Conservation (phyloP, 768 basidiomycete species). For the Leccinum truebloodii region DNA sequence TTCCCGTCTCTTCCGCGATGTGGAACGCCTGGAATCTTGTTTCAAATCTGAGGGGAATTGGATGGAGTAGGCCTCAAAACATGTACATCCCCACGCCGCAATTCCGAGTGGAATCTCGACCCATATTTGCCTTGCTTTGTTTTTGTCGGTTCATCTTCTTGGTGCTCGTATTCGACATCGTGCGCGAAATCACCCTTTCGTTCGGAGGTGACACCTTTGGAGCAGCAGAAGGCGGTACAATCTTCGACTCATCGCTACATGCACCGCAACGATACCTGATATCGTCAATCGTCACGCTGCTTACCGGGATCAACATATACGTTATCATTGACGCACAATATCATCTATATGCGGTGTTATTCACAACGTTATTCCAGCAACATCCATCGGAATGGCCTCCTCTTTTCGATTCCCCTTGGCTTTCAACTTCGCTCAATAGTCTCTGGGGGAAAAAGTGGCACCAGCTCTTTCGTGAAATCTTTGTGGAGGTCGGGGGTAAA, state of each 20-base stretch:
- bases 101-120: constrained; percentile 21
- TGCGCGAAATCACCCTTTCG: not conserved
- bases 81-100: constrained; percentile 16
- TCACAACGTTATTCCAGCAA: constrained; percentile 49
- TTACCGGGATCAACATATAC: constrained; percentile 48
- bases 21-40: constrained; percentile 33
- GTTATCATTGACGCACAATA: constrained; percentile 45
- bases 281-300: constrained; percentile 44
- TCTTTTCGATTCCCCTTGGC: constrained; percentile 58
- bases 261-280: constrained; percentile 39
- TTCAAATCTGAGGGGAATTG: constrained; percentile 28
- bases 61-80: constrained; percentile 24
- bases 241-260: constrained; percentile 38
- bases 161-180: constrained; percentile 6
- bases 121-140: constrained; percentile 18
- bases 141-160: constrained; percentile 12
- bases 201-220: constrained; percentile 45
- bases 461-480: constrained; percentile 60
- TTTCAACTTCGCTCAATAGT: constrained; percentile 55
- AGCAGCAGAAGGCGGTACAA: constrained; percentile 34
- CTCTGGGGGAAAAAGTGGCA: constrained; percentile 74
- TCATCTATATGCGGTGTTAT: constrained; percentile 43
- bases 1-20: constrained; percentile 15
- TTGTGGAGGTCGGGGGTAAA: constrained; percentile 51
- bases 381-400: constrained; percentile 62